These are phyloP conservation scores for Zymoseptoria ardabiliae DNA, from an alignment of 2,329 filamentous ascomycete genomes.

Conservation along the genomic window DNA sequence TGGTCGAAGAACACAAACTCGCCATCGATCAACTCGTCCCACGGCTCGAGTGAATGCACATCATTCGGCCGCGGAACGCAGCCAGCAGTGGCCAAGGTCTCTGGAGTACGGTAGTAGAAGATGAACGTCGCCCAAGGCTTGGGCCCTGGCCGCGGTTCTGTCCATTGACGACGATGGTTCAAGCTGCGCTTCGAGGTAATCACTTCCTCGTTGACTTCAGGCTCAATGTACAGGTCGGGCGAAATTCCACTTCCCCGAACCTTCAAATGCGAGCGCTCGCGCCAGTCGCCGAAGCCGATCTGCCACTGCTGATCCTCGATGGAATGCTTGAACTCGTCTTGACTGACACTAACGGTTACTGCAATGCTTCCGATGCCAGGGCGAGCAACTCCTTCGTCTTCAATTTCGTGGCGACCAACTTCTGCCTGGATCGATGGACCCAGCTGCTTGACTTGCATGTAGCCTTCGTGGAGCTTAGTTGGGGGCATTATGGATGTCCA, in stretches of 20 bases:
- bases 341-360: slow-evolving; percentile 8
- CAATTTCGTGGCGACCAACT: background rate
- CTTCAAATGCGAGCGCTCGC: slow-evolving; percentile 1
- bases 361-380: slow-evolving; percentile 6
- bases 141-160: slow-evolving; percentile 25
- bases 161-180: slow-evolving; percentile 15
- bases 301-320: slow-evolving; percentile 8
- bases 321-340: slow-evolving; percentile 7
- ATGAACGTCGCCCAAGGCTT: slow-evolving; percentile 35
- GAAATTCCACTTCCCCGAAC: slow-evolving; percentile 17
- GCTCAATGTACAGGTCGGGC: slow-evolving; percentile 16
- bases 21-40: background rate
- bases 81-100: slow-evolving; percentile 17
- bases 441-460: slow-evolving; percentile 14
- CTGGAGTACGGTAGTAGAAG: slow-evolving; percentile 35
- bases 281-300: slow-evolving; percentile 16
- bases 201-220: slow-evolving; percentile 9
- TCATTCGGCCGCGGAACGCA: slow-evolving; percentile 9
- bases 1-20: slow-evolving; percentile 3
- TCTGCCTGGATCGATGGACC: background rate
- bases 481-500: slow-evolving; percentile 9
- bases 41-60: slow-evolving; percentile 10
- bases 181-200: slow-evolving; percentile 8
- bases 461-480: slow-evolving; percentile 16
- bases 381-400: background rate